Conservation (phyloP, 352 stramenopile genomes). For the Globisporangium apiculatum region DNA sequence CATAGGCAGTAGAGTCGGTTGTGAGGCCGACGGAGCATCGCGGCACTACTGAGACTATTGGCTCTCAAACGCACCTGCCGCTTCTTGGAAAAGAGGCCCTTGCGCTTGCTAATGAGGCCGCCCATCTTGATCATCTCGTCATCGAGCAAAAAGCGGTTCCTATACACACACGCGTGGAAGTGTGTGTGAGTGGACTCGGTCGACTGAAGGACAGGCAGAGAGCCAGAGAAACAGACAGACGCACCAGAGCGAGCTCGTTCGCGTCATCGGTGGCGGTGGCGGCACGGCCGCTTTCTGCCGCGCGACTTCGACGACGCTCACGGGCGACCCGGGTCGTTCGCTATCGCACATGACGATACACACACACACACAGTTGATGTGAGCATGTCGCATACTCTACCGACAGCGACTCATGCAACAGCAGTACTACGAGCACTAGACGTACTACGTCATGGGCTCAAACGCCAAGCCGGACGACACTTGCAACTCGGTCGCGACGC, state of each 20-base stretch:
- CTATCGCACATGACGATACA: conserved; percentile 7
- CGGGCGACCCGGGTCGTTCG: conserved; percentile 23
- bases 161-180: conserved; percentile 4
- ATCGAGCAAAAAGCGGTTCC: conserved; percentile 81
- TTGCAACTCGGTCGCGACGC: conserved; percentile 80
- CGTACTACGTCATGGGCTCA: conserved; percentile 58
- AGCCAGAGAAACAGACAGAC: neutral
- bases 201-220: neutral
- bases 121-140: conserved; percentile 85
- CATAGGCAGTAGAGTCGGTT: neutral
- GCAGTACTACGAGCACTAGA: neutral
- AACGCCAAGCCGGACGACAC: conserved; percentile 76
- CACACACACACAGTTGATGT: neutral
- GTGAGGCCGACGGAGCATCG: neutral
- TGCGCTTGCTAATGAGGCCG: conserved; percentile 83
- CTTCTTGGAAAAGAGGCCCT: conserved; percentile 87
- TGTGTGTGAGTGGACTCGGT: too few species aligned
- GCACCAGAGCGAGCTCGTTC: conserved; percentile 72
- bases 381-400: neutral
- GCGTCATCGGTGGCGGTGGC: conserved; percentile 42
- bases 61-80: conserved; percentile 30
- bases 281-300: conserved; percentile 66
- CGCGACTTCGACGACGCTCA: conserved; percentile 74
- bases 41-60: neutral
- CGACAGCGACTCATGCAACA: neutral